These are phyloP conservation scores for Teratosphaeria nubilosa DNA, from an alignment of 2,329 filamentous ascomycete species.

Conservation along the genomic window DNA sequence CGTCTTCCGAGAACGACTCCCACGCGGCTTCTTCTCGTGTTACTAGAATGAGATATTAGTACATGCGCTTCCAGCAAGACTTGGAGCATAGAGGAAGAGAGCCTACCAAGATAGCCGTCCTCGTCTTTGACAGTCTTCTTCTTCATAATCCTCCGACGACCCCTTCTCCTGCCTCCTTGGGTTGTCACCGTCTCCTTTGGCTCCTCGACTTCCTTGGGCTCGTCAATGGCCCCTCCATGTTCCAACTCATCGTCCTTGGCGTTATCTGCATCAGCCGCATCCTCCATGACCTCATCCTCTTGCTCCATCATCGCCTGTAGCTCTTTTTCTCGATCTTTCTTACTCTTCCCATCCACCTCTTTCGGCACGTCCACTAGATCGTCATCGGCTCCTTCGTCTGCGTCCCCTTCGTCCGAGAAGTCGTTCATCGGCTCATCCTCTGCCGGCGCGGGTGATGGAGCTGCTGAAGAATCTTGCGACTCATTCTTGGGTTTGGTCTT, in stretches of 20 bases:
- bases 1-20: constrained; percentile 92
- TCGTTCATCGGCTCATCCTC: constrained; percentile 23
- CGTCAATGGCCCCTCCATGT: constrained; percentile 49
- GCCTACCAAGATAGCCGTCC: constrained; percentile 76
- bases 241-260: constrained; percentile 20
- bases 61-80: not conserved
- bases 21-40: constrained; percentile 75
- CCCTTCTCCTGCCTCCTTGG: constrained; percentile 58
- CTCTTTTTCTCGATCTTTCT: constrained; percentile 55
- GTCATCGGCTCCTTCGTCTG: constrained; percentile 47
- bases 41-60: constrained; percentile 42
- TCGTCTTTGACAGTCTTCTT: constrained; percentile 82
- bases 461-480: constrained; percentile 28
- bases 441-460: constrained; percentile 25
- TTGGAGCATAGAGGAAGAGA: not conserved
- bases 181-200: constrained; percentile 40
- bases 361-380: constrained; percentile 27
- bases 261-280: constrained; percentile 8
- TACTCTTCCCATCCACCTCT: constrained; percentile 29
- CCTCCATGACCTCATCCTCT: constrained; percentile 28
- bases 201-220: constrained; percentile 33
- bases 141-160: constrained; percentile 70
- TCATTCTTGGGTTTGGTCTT: constrained; percentile 45
- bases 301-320: constrained; percentile 69
- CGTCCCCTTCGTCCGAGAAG: constrained; percentile 41